Conservation (phyloP, 1,284 basidiomycete genomes). For the Xerocomus cyaneibrunnescens region DNA sequence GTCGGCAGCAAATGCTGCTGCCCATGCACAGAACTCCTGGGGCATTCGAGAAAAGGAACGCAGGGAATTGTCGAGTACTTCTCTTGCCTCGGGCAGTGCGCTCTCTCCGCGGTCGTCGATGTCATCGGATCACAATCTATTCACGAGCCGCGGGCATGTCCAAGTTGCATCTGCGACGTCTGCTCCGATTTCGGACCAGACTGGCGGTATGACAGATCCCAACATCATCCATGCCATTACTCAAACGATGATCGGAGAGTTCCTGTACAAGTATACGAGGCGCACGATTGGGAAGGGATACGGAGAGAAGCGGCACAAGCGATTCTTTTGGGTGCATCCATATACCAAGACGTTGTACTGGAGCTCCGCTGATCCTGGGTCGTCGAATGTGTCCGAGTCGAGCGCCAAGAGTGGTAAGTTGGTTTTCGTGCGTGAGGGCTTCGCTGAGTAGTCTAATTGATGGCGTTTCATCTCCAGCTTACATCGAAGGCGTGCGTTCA, state of each 20-base stretch:
- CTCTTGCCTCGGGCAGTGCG: constrained; percentile 62
- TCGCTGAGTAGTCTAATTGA: constrained; percentile 5
- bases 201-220: constrained; percentile 68
- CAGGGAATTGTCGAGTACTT: constrained; percentile 59
- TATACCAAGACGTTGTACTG: constrained; percentile 99
- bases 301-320: constrained; percentile 87
- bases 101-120: constrained; percentile 74
- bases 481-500: constrained; percentile 88
- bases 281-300: constrained; percentile 89
- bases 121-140: constrained; percentile 66
- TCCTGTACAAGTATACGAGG: constrained; percentile 96
- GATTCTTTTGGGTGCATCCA: constrained; percentile 99
- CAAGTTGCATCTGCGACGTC: constrained; percentile 40
- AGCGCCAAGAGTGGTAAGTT: constrained; percentile 94
- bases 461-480: constrained; percentile 57
- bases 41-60: constrained; percentile 49
- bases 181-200: constrained; percentile 31
- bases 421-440: constrained; percentile 11
- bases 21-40: constrained; percentile 50
- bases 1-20: constrained; percentile 60
- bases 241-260: constrained; percentile 99
- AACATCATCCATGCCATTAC: constrained; percentile 93
- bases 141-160: constrained; percentile 39
- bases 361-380: constrained; percentile 93
- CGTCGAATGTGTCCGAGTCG: constrained; percentile 82